Evolutionary conservation across 495 filamentous ascomycete genomes (phyloP), one percentile per base, ranked within the genome.

Genomic region (Lasiosphaeria hispida): DNA sequence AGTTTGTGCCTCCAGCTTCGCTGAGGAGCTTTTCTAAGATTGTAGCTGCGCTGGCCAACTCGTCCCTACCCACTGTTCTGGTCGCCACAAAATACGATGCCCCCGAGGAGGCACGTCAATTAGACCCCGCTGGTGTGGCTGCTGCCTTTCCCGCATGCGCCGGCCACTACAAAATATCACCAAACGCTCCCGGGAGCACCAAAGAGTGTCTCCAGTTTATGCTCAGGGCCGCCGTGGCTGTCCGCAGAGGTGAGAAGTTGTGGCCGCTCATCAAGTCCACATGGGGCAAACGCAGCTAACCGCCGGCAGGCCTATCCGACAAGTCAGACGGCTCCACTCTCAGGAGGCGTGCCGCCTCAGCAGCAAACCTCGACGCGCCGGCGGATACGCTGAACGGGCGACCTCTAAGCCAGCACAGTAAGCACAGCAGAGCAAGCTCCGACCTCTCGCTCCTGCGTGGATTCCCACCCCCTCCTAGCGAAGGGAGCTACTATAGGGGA

Each of bases 71-170:
- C 7, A 85, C 85, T 56, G 74, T 91, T 42, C 80, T 95, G 45
- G 91, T 93, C 36, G 86, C 90, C 50, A 91, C 86, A 62, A 96
- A 95, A 77, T 93, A 88, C 75, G 91, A 95, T 66, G 79, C 81
- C 35, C 84, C 84, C 17, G 80, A 83, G 33, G 78, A 75, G 38
- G 65, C 74, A 9, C 81, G 85, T 18, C 77, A 87, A 58, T 71
- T 88, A 40, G 79, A 90, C 62, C 79, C 84, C 9, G 74, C 76
- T 10, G 76, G 61, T 30, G 77, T 93, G 45, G 83, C 88, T 67
- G 79, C 55, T 74, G 83, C 50, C 78, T 79, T 80, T 52, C 71
- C 86, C 37, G 80, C 80, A 10, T 83, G 81, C 53, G 78, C 91
- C 58, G 85, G 87, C 55, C 82, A 87, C 53, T 86, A 88, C 61